Base-by-base conservation (phyloP, 1,139 yeast species). In the Magnusiomyces tetraspermus region DNA sequence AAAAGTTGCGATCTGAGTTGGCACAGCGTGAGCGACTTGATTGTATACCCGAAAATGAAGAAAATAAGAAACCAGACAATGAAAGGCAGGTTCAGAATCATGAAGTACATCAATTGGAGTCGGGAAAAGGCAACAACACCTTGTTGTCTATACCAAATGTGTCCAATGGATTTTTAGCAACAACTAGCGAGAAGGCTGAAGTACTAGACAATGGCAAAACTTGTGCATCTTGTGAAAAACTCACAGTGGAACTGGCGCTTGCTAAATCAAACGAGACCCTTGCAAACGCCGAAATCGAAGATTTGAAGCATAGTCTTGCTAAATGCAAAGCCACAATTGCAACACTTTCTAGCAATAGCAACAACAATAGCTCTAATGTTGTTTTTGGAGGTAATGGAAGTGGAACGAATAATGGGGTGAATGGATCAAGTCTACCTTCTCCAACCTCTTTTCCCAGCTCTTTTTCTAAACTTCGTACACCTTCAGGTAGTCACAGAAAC, bases 271-370 rank as follows among this genome's bases (percentile, higher is more conserved):
- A 59, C 41, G 70, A 67, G 48, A 68, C 65, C 1, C 53, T 61
- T 53, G 68, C 69, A 5, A 60, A 65, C 30, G 67, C 64, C 49
- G 67, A 65, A 49, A 55, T 64, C 48, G 70, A 67, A 44, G 64
- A 62, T 46, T 58, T 66, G 33, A 60, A 57, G 37, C 67, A 62
- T 49, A 54, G 58, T 41, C 65, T 55, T 22, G 49, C 44, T 15
- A 45, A 46, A 13, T 38, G 15, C 42, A 21, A 42, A 28, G 21
- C 45, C 15, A 23, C 30, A 21, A 26, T 41, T 23, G 30, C 45
- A 4, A 15, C 45, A 2, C 13, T 24, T 8, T 23, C 45, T 41
- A 17, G 30, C 13, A 23, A 23, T 15, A n/a, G 49, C 46, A 13
- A 13, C 13, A 30, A 13, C 13, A 30, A 8, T 8, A 30, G 33